A percentile compares a stretch with the other conserved stretches of the same genome.
Conservation (phyloP, 1,284 basidiomycete genomes). For the Ceratobasidium sp. region DNA sequence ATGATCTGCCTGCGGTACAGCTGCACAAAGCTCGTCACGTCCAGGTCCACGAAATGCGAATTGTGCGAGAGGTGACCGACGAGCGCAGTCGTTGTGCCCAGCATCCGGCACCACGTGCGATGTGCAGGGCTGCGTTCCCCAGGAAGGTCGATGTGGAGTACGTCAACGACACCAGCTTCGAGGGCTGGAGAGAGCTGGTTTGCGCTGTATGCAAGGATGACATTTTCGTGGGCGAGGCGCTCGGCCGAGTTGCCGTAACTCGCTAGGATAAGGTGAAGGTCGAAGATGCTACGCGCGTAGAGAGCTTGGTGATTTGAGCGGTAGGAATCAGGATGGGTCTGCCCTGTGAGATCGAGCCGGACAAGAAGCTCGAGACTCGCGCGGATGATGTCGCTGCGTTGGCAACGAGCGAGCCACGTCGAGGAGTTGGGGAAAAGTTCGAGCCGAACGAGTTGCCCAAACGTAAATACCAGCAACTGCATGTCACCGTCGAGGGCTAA, state of each 20-base stretch:
- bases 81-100: slow-evolving; percentile 81
- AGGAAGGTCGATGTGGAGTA: slow-evolving; percentile 72
- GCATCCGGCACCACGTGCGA: slow-evolving; percentile 84
- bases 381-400: slow-evolving; percentile 83
- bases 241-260: slow-evolving; percentile 81
- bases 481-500: slow-evolving; percentile 79
- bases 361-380: slow-evolving; percentile 79
- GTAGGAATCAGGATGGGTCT: slow-evolving; percentile 63
- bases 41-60: slow-evolving; percentile 85
- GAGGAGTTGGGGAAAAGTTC: slow-evolving; percentile 70
- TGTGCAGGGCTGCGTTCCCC: slow-evolving; percentile 81
- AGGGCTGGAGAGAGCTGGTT: slow-evolving; percentile 81
- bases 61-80: slow-evolving; percentile 68
- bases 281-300: slow-evolving; percentile 78
- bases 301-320: slow-evolving; percentile 58
- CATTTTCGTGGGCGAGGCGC: slow-evolving; percentile 83
- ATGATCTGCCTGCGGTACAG: slow-evolving; percentile 85
- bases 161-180: slow-evolving; percentile 77
- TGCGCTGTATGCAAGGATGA: slow-evolving; percentile 83
- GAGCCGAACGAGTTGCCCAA: slow-evolving; percentile 76
- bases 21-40: slow-evolving; percentile 86
- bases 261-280: slow-evolving; percentile 89
- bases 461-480: slow-evolving; percentile 81
- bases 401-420: slow-evolving; percentile 84
- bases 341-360: slow-evolving; percentile 73